Conservation (phyloP, 257 asterid species). For the Ballota nigra region DNA sequence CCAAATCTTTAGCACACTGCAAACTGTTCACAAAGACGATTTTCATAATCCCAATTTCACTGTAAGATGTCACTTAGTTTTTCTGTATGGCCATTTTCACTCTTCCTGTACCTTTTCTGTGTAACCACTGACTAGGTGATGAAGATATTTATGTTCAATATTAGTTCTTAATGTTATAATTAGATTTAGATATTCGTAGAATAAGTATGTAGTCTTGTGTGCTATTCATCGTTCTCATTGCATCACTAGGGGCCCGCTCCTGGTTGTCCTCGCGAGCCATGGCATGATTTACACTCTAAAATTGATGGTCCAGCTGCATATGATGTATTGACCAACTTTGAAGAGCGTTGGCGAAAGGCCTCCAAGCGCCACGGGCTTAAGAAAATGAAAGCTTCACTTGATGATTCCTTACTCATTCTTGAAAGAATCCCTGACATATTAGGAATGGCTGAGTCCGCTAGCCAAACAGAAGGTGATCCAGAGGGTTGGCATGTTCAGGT, state of each 20-base stretch:
- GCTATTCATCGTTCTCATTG: no score
- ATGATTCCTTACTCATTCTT: slow-evolving; percentile 69
- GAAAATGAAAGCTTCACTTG: slow-evolving; percentile 54
- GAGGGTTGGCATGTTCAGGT: slow-evolving; percentile 93
- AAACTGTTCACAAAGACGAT: slow-evolving; percentile 81
- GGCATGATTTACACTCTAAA: slow-evolving; percentile 87
- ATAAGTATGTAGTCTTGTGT: no score
- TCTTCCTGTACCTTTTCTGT: no score
- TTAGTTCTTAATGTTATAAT: no score
- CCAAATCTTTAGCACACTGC: slow-evolving; percentile 49
- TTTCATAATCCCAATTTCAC: slow-evolving; percentile 78
- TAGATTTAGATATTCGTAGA: no score
- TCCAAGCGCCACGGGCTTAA: slow-evolving; percentile 54
- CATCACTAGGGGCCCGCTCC: slow-evolving; percentile 49
- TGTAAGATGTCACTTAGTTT: slow-evolving; percentile 32
- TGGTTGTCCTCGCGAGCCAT: slow-evolving; percentile 88
- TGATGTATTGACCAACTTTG: slow-evolving; percentile 73
- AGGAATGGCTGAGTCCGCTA: slow-evolving; percentile 43
- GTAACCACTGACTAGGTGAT: no score
- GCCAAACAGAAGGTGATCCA: slow-evolving; percentile 40
- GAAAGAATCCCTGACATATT: slow-evolving; percentile 70
- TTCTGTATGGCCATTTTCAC: background rate
- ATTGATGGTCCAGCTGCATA: slow-evolving; percentile 92
- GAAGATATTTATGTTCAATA: no score
- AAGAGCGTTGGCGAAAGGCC: slow-evolving; percentile 84